Evolutionary conservation across 306 rosid species (phyloP).

Genomic region (Phaseolus lunatus): DNA sequence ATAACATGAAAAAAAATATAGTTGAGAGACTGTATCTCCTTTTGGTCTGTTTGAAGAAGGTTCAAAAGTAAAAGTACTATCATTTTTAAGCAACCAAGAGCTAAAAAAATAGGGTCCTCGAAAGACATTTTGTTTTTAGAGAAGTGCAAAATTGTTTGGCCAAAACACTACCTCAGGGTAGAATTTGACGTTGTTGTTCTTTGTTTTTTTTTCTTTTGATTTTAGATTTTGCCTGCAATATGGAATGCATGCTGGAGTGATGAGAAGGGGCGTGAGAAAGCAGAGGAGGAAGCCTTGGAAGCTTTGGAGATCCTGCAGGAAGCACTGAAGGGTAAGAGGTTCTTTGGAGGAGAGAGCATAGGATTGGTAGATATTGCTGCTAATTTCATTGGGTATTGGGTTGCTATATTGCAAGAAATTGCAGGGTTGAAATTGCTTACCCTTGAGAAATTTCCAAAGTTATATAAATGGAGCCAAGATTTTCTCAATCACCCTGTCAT

Average conservation of each 20-base stretch:
- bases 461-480: conserved; percentile 64
- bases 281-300: conserved; percentile 61
- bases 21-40: background rate
- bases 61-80: background rate
- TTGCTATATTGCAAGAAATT: conserved; percentile 54
- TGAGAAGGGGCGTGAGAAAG: conserved; percentile 56
- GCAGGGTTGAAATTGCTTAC: conserved; percentile 59
- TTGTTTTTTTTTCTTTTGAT: background rate
- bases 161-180: background rate
- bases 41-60: background rate
- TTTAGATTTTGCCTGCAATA: conserved; percentile 58
- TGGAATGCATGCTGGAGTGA: conserved; percentile 61
- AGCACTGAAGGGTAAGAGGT: conserved; percentile 55
- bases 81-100: background rate
- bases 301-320: conserved; percentile 54
- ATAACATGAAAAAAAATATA: background rate
- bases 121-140: background rate
- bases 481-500: conserved; percentile 51
- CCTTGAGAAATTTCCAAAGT: conserved; percentile 57
- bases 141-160: background rate
- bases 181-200: background rate
- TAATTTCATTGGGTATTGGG: conserved; percentile 61
- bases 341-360: conserved; percentile 64
- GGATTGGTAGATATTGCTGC: conserved; percentile 63
- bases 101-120: background rate